phyloP scores from a whole-genome alignment of 129 eudicot species.

The Calendula officinalis region DNA sequence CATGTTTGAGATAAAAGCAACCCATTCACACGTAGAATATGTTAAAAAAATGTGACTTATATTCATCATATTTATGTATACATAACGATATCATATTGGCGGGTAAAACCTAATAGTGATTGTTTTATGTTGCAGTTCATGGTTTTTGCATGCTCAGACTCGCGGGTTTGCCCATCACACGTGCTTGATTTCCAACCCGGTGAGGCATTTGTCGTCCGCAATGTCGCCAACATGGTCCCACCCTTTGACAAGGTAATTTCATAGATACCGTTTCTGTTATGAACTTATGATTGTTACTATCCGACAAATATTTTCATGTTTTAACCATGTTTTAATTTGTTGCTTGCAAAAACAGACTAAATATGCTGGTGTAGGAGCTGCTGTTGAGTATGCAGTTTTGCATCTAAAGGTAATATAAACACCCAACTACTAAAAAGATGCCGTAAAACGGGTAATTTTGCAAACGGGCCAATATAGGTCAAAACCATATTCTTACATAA shows the following conservation, averaged over 20 bases:
- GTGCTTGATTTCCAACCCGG: conserved; percentile 87
- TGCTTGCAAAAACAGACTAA: conserved; percentile 43
- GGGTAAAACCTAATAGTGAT: conserved; percentile 5
- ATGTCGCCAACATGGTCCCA: conserved; percentile 94
- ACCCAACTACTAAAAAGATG: not conserved
- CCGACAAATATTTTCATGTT: not conserved
- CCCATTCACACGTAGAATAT: not conserved
- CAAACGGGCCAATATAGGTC: not conserved
- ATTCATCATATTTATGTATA: not conserved
- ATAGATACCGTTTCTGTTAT: not conserved
- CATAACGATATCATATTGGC: not conserved
- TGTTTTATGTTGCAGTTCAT: conserved; percentile 50
- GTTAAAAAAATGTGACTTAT: not conserved
- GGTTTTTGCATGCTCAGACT: conserved; percentile 98
- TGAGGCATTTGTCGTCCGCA: conserved; percentile 89
- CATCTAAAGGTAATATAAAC: conserved; percentile 74
- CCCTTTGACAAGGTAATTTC: conserved; percentile 64
- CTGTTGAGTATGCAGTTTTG: conserved; percentile 94
- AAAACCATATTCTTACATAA: not conserved
- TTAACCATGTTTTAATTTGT: not conserved
- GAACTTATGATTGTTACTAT: not conserved
- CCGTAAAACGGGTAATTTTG: not conserved
- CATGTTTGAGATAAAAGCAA: not conserved
- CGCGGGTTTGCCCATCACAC: conserved; percentile 96
- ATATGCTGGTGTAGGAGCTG: conserved; percentile 85